These are phyloP conservation scores for Sedum album DNA, from an alignment of 164 flowering plant genomes.

Conservation along the genomic window DNA sequence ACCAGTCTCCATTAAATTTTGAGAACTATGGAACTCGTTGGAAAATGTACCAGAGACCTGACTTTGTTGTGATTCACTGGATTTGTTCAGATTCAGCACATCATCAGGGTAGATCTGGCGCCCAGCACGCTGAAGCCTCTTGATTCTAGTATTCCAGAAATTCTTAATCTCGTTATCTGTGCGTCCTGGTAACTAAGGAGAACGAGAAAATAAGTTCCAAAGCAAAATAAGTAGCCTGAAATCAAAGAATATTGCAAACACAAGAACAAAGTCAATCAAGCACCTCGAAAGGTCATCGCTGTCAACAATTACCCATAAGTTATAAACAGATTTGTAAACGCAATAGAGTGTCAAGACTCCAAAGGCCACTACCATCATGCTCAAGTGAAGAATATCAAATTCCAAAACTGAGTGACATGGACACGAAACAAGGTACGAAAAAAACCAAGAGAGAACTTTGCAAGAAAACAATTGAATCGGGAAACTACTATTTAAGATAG, in stretches of 20 bases:
- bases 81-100: constrained; percentile 6
- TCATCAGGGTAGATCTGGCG: constrained; percentile 28
- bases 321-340: not conserved
- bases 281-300: not conserved
- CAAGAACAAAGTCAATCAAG: not conserved
- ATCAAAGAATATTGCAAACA: not conserved
- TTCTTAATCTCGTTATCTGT: constrained; percentile 37
- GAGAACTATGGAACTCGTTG: not conserved
- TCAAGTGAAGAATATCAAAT: not conserved
- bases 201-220: not conserved
- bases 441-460: no score
- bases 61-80: constrained; percentile 13
- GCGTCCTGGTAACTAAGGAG: constrained; percentile 28
- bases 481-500: not conserved
- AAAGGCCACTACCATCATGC: not conserved
- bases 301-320: not conserved
- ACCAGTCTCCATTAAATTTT: constrained; percentile 12
- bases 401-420: not conserved
- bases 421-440: not conserved
- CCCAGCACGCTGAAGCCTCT: constrained; percentile 26
- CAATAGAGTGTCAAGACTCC: not conserved
- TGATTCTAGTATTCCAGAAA: constrained; percentile 31
- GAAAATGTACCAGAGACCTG: constrained; percentile 10
- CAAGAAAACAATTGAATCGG: not conserved
- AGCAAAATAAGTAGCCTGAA: not conserved